Percentiles rank a stretch among this genome's conserved stretches.
Conservation (phyloP, 257 asterid genomes). For the Solanum ahanhuiri region DNA sequence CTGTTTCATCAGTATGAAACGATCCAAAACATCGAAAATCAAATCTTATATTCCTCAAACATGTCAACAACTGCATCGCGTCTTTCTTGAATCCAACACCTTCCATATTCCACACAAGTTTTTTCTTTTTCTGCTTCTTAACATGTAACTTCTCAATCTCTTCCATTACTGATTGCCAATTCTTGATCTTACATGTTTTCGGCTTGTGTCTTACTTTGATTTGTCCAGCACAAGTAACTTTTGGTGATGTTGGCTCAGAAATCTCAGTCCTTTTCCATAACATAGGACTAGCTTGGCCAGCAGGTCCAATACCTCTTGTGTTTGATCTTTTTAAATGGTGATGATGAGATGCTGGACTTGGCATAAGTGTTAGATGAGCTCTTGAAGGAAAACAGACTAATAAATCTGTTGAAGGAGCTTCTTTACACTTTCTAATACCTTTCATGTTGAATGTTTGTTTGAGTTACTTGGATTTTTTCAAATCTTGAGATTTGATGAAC, state of each 20-base stretch:
- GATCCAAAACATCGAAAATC: constrained; percentile 81
- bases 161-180: constrained; percentile 91
- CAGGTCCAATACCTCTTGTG: constrained; percentile 6
- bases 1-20: constrained; percentile 33
- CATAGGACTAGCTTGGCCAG: constrained; percentile 36
- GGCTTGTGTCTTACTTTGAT: constrained; percentile 44
- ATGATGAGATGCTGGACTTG: constrained; percentile 60
- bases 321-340: constrained; percentile 14
- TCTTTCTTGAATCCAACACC: constrained; percentile 66
- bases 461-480: not conserved
- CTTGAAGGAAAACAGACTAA: constrained; percentile 82
- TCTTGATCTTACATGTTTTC: constrained; percentile 57
- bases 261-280: constrained; percentile 42
- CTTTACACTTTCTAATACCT: constrained; percentile 54
- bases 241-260: constrained; percentile 74
- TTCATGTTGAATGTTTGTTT: constrained; percentile 25
- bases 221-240: constrained; percentile 88
- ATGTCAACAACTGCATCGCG: constrained; percentile 64
- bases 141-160: constrained; percentile 72
- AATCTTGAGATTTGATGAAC: constrained; percentile 11
- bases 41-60: constrained; percentile 46
- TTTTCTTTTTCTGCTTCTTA: constrained; percentile 29
- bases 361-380: constrained; percentile 64
- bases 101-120: constrained; percentile 37
- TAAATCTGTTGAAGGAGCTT: constrained; percentile 64